Base-by-base conservation (phyloP, 805 yeast genomes). In the Saturnispora gosingensis region DNA sequence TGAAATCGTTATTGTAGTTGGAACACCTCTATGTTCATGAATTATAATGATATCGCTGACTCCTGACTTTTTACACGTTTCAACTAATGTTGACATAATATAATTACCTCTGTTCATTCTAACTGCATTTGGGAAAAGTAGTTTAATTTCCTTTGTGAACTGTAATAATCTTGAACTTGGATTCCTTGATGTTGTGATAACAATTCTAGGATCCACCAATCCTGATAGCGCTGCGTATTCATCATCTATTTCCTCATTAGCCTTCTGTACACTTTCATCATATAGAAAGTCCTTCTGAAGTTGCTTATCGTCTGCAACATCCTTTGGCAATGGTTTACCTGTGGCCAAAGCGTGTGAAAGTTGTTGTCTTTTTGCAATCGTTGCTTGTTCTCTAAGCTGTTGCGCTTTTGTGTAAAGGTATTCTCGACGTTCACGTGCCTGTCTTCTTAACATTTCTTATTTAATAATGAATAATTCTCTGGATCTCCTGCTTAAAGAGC, bases 1-100 rank as follows among this genome's bases (percentile, higher is more conserved):
- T 34, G 93, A 83, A 27, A 93, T 72, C 1, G 98, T 91, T 54
- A 93, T 62, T 1, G 97, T 87, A 0, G 97, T 90, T 49, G 99
- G 99, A 0, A 88, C 91, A 78, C 99, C 99, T 69, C 99, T 78
- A 69, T 93, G 99, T 66, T 93, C 99, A 66, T 93, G 98, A 22
- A 93, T 70, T 3, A 93, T 76, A 24, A 93, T 73, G 58, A 93
- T 70, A 66, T 93, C 99, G 1, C 93, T 83, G 9, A 91, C 81
- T 16, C 85, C 86, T 0, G 91, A 81, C 39, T 59, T 59, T 53
- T 85, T 78, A 68, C 97, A 89, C 1, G 96, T 88, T 45, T 82
- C 79, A 3, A 88, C 95, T 45, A 93, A 70, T 48, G 85, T 83
- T 1, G 96, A 84, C 74, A 93, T 80, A 50, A 93, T 78, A 54